Conservation (phyloP, 306 rosid species). For the Gleditsia sinensis region DNA sequence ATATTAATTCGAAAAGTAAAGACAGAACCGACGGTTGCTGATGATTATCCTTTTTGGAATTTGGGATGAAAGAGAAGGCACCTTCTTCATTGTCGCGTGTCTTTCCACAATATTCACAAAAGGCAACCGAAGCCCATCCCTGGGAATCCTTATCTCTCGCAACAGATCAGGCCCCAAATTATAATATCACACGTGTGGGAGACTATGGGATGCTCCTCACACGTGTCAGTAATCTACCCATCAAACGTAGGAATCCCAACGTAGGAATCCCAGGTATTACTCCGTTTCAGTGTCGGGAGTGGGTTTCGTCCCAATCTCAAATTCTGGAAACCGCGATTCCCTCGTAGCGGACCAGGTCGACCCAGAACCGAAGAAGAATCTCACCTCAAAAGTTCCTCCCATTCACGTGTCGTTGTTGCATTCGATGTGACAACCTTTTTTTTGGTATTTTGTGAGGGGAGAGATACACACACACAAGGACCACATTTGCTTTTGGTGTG, state of each 20-base stretch:
- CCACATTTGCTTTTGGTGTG: not conserved
- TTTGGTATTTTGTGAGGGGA: slow-evolving; percentile 10
- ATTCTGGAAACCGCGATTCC: slow-evolving; percentile 42
- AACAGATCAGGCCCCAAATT: not conserved
- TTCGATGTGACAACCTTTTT: slow-evolving; percentile 25
- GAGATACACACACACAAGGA: slow-evolving; percentile 29
- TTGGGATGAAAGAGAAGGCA: slow-evolving; percentile 21
- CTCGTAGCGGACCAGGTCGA: slow-evolving; percentile 27
- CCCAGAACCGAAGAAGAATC: slow-evolving; percentile 35
- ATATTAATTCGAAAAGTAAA: not conserved
- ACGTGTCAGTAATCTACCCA: slow-evolving; percentile 12
- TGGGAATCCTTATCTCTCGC: slow-evolving; percentile 51
- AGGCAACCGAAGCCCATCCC: slow-evolving; percentile 42
- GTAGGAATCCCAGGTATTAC: slow-evolving; percentile 34
- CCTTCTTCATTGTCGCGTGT: slow-evolving; percentile 27
- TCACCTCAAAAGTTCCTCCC: slow-evolving; percentile 21
- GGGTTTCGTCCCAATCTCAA: slow-evolving; percentile 26
- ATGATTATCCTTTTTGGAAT: slow-evolving; percentile 18
- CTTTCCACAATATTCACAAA: slow-evolving; percentile 23
- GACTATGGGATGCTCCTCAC: slow-evolving; percentile 22
- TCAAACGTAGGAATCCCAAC: slow-evolving; percentile 32
- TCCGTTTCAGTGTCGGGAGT: not conserved
- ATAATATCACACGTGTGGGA: slow-evolving; percentile 21
- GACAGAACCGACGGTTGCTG: slow-evolving; percentile 40
- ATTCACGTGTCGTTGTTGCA: slow-evolving; percentile 24